These are phyloP conservation scores for Coemansia sp. DNA, from an alignment of 192 early-diverging fungal genomes.

Conservation along the genomic window DNA sequence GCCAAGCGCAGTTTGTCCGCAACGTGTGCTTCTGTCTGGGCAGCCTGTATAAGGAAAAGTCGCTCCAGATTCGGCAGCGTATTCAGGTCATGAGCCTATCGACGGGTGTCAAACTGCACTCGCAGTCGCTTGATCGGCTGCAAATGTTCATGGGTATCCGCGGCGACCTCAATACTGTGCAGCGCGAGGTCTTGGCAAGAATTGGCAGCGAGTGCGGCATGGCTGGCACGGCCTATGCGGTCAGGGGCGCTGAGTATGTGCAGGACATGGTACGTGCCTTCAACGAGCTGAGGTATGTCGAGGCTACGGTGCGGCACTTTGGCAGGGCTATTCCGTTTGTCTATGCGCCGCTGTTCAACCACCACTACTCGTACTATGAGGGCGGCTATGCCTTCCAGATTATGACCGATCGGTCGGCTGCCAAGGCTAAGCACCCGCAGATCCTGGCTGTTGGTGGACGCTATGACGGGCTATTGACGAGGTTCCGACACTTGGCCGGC, in stretches of 20 bases:
- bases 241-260: constrained; percentile 30
- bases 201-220: constrained; percentile 41
- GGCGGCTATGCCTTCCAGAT: constrained; percentile 66
- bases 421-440: constrained; percentile 38
- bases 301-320: constrained; percentile 36
- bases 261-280: constrained; percentile 31
- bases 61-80: constrained; percentile 27
- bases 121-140: constrained; percentile 63
- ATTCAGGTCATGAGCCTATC: constrained; percentile 58
- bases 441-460: constrained; percentile 70
- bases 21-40: constrained; percentile 58
- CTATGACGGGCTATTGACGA: constrained; percentile 62
- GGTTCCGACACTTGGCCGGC: constrained; percentile 56
- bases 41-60: constrained; percentile 60
- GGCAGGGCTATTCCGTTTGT: constrained; percentile 48
- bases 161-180: constrained; percentile 50
- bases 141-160: constrained; percentile 61
- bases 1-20: constrained; percentile 36
- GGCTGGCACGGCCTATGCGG: constrained; percentile 17
- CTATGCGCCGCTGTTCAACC: constrained; percentile 61
- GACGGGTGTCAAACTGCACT: constrained; percentile 57
- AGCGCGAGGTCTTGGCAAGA: constrained; percentile 35
- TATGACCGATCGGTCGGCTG: constrained; percentile 26
- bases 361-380: constrained; percentile 60
- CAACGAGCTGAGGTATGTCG: constrained; percentile 46